Base-by-base conservation (phyloP, 768 basidiomycete species). In the Lanmaoa rubissima region DNA sequence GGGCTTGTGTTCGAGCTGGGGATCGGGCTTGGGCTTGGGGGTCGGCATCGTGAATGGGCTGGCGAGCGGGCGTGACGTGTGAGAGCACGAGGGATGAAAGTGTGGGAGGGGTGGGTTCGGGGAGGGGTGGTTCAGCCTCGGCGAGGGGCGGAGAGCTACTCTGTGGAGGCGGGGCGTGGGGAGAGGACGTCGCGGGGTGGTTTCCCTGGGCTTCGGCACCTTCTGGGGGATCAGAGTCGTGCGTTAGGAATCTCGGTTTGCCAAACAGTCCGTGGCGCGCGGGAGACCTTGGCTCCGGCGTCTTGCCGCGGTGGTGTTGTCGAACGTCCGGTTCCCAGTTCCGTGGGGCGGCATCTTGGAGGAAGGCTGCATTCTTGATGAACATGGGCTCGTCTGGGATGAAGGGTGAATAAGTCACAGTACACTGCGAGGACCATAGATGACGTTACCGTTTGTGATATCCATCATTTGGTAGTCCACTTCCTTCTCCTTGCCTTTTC, bases 361-460 rank as follows among this genome's bases (percentile, higher is more conserved):
- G 60, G 34, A 71, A 57, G 21, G 55, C 51, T 1, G 62, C 5
- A 1, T 66, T 62, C 51, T 66, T 64, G 47, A 57, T 36, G 19
- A 72, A 68, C 44, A 68, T 48, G 0, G 58, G 59, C 16, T 48
- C 55, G 17, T 47, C 61, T 71, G n/a, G n/a, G 36, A 14, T 0
- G 26, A 26, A 11, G 12, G 19, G 19, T 10, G 17, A 31, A 42
- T 63, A 1, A 55, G 53, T 41, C 16, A 44, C 21, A 24, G 21
- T 1, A 24, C 21, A 24, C 21, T 24, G 19, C 40, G n/a, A 24
- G 26, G 1, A 39, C 10, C 6, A 8, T 36, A 10, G 5, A 26
- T n/a, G 2, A 14, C 12, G 56, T 53, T 59, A 76, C 75, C 65
- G 41, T 78, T 75, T 5, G 74, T 75, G n/a, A 75, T 74, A 48